These are phyloP conservation scores for Phallus indusiatus DNA, from an alignment of 768 basidiomycete species.

Conservation along the genomic window DNA sequence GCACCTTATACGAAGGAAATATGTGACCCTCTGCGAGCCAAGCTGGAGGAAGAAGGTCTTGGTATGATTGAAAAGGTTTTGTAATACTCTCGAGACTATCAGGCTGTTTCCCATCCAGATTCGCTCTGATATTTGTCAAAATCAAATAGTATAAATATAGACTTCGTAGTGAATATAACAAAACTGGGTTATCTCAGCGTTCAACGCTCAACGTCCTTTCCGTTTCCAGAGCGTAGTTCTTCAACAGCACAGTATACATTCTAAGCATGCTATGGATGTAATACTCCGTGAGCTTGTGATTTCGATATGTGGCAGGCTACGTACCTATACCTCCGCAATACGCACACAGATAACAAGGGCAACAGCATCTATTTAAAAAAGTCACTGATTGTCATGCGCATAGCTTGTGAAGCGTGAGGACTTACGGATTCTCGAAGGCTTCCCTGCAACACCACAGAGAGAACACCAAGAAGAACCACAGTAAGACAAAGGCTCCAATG, in stretches of 20 bases:
- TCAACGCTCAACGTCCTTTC: no score
- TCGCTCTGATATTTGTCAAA: no score
- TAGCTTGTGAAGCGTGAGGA: not conserved
- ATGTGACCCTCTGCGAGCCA: constrained; percentile 60
- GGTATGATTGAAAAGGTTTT: constrained; percentile 62
- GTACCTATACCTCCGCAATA: constrained; percentile 61
- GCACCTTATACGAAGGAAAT: constrained; percentile 84
- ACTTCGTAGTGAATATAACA: no score
- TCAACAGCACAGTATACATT: constrained; percentile 61
- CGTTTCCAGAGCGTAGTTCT: no score
- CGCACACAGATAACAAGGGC: constrained; percentile 64
- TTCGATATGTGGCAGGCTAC: constrained; percentile 11
- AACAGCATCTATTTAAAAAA: constrained; percentile 30
- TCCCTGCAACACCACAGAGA: constrained; percentile 60
- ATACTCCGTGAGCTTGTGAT: no score
- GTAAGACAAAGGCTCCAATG: constrained; percentile 48
- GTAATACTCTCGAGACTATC: constrained; percentile 30
- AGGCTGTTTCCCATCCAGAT: no score
- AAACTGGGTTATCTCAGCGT: no score
- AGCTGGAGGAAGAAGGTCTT: constrained; percentile 66
- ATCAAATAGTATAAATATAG: no score
- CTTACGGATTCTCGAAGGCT: constrained; percentile 45
- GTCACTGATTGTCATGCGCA: not conserved
- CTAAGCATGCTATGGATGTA: constrained; percentile 59
- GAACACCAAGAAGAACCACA: constrained; percentile 47